Base-by-base conservation (phyloP, 75 land plant species). In the Gnetum montanum region DNA sequence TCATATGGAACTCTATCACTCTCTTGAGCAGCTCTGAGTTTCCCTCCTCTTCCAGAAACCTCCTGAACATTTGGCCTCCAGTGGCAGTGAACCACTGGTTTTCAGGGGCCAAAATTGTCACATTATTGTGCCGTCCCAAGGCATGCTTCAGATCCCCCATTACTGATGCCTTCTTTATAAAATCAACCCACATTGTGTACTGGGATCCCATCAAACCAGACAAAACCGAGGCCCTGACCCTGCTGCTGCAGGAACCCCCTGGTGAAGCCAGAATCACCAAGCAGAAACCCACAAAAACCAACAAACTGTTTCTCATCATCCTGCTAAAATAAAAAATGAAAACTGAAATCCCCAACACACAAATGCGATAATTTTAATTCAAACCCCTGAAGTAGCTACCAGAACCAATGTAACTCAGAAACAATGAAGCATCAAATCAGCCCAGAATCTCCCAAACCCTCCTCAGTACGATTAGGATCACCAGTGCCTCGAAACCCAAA, bases 61-160 rank as follows among this genome's bases (percentile, higher is more conserved):
- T 23, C 16, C 66, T 43, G 43, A 76, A 60, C 28, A 67, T 70
- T 12, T 61, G 23, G 23, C 67, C 66, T 8, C 52, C 27, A 5
- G 66, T 49, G 30, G 34, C 58, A 35, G 69, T 74, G 16, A 75
- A 53, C 34, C 54, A 70, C 4, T 46, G 46, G 37, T 76, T 72
- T 25, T 57, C 56, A 19, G 78, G 78, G n/a, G 79, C 79, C 18
- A 76, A 54, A 43, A 76, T 66, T 34, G 79, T 76, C 10, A 76
- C 46, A 26, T 50, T 66, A 26, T 50, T 66, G 25, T 44, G 64
- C 15, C 27, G 36, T 8, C 51, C 43, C 45, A 73, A 67, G 36
- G 16, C 34, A 20, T 54, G 26, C 59, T 76, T 76, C 20, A 76
- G 70, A 47, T 13, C 37, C 49, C 72, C 57, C 57, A 76, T 57